phyloP scores from a whole-genome alignment of 1,284 basidiomycete species.

The Papiliotrema nemorosa region DNA sequence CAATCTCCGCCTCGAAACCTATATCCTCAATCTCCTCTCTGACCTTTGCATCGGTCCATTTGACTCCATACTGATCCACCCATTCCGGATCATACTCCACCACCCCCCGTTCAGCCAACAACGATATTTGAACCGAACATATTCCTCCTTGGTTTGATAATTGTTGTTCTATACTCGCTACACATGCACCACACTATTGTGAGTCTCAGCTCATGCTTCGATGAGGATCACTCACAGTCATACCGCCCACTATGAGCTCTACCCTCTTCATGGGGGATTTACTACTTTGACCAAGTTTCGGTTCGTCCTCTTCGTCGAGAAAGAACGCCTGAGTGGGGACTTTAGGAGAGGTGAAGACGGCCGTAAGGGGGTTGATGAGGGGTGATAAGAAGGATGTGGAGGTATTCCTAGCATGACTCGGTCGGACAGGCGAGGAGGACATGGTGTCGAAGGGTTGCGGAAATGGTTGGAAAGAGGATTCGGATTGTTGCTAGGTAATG shows the following conservation, averaged over 20 bases:
- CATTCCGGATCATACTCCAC: conserved; percentile 76
- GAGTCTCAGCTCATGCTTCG: background rate
- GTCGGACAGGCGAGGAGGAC: background rate
- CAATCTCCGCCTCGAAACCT: conserved; percentile 48
- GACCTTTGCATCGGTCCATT: conserved; percentile 75
- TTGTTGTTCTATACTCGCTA: conserved; percentile 81
- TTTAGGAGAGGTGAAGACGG: conserved; percentile 7
- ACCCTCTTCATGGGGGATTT: conserved; percentile 26
- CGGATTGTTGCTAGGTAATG: too few species aligned
- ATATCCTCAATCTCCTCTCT: conserved; percentile 58
- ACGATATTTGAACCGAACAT: conserved; percentile 79
- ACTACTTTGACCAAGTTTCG: conserved; percentile 8
- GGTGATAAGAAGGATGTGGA: background rate
- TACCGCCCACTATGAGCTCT: conserved; percentile 47
- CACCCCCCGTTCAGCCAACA: conserved; percentile 87
- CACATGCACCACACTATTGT: conserved; percentile 51
- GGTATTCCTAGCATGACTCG: background rate
- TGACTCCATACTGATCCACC: conserved; percentile 28
- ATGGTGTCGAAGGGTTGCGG: background rate
- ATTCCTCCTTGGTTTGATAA: conserved; percentile 80
- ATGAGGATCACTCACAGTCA: conserved; percentile 33
- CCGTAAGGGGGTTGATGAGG: conserved; percentile 1
- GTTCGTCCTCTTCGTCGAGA: conserved; percentile 5
- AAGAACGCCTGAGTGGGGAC: conserved; percentile 2
- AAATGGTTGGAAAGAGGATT: background rate